Base-by-base conservation (phyloP, 2,329 filamentous ascomycete species). In the Penicillium sp. region DNA sequence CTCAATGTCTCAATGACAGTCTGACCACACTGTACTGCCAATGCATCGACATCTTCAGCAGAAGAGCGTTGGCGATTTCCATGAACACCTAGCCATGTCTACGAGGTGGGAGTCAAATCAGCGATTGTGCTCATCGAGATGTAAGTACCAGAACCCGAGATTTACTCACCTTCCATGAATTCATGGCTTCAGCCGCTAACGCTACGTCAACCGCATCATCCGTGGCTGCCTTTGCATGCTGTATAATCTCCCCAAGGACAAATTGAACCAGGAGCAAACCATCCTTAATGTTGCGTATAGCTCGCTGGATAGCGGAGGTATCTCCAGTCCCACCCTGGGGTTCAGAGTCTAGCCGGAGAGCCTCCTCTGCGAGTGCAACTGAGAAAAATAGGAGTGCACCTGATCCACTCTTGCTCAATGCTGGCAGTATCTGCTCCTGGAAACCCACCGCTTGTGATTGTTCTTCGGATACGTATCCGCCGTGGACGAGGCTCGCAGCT, bases 311-410 rank as follows among this genome's bases (percentile, higher is more conserved):
- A 25, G 47, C 50, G 5, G 58, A 44, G 4, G n/a, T 26, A 2
- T 53, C 48, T 25, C 50, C 57, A 16, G 50, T 36, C 11, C 58
- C 41, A n/a, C 59, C 57, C 5, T 61, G 56, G 25, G 63, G 57
- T 25, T 64, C 60, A 5, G 54, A 50, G 8, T 65, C 62, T 1
- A 63, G 43, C n/a, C 62, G 51, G 12, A 59, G 43, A n/a, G 71
- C 68, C 48, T 75, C 76, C 59, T 78, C 76, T 4, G 72, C 74
- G 14, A 78, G 60, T 8, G 71, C 72, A 28, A 71, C 70, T 17
- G 72, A 74, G 41, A 77, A 76, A 49, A 71, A 72, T 7, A 76
- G 57, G 12, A 77, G 53, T 9, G 72, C 69, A 35, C 67, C 61
- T 14, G 73, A 63, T 42, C 74, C 69, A 14, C 66, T 60, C 44